Percentiles rank a stretch among this genome's conserved stretches.
Conservation (phyloP, 73 alveolate species). For the Paramecium sonneborni region DNA sequence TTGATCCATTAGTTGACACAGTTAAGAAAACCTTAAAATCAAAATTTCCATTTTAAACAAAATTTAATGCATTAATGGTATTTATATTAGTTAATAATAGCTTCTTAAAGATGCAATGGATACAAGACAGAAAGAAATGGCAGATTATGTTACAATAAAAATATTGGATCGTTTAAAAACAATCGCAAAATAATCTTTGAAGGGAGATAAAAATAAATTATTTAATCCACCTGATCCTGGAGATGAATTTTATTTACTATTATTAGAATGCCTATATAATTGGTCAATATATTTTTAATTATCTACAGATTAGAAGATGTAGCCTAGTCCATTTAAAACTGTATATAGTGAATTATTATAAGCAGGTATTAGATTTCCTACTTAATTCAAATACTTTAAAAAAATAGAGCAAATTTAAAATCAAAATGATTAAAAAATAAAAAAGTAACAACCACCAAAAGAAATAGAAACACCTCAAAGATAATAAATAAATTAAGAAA, state of each 20-base stretch:
- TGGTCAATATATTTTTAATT: background rate
- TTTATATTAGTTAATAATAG: background rate
- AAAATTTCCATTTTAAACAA: background rate
- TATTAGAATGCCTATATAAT: background rate
- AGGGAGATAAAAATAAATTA: background rate
- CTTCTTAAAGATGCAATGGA: background rate
- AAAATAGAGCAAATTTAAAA: background rate
- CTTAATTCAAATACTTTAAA: background rate
- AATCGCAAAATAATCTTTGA: background rate
- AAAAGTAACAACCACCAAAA: background rate
- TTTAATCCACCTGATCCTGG: background rate
- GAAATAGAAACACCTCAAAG: background rate
- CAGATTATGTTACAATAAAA: background rate
- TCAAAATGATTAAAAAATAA: background rate
- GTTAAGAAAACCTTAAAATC: constrained; percentile 18
- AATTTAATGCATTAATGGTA: constrained; percentile 36
- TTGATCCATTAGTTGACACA: background rate
- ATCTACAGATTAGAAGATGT: background rate
- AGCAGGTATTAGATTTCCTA: constrained; percentile 24
- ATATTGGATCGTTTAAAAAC: background rate
- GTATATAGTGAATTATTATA: background rate
- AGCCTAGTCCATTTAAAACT: background rate
- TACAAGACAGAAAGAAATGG: background rate
- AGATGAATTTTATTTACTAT: background rate
- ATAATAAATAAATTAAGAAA: background rate